Evolutionary conservation across 177 flowering plant genomes (phyloP).

Genomic region (Vitis hybrid): DNA sequence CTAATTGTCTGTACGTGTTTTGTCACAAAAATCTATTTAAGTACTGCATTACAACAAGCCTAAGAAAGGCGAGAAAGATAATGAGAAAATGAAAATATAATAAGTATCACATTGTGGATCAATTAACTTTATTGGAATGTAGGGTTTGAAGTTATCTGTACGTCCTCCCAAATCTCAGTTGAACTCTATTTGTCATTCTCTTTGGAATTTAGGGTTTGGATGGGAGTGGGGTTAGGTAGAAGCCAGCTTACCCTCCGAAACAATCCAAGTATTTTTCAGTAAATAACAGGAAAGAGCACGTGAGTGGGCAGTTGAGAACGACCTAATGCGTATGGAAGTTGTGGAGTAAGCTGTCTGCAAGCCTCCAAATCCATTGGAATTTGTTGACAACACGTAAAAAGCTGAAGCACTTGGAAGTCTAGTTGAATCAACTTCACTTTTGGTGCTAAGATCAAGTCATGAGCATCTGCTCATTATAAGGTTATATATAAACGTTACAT

Average conservation of each 20-base stretch:
- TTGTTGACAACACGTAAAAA: background rate
- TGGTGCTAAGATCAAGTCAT: too few relatives aligned
- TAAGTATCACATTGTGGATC: background rate
- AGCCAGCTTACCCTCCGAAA: slow-evolving; percentile 9
- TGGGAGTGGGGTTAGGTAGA: slow-evolving; percentile 22
- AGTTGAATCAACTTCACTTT: too few relatives aligned
- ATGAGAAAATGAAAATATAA: background rate
- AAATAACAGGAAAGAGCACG: slow-evolving; percentile 1
- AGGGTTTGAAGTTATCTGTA: background rate
- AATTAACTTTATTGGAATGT: slow-evolving; percentile 5
- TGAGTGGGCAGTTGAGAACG: slow-evolving; percentile 1
- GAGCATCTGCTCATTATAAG: too few relatives aligned
- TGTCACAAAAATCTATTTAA: too few relatives aligned
- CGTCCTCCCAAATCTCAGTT: slow-evolving; percentile 17
- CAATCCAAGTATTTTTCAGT: background rate
- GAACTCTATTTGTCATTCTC: slow-evolving; percentile 22
- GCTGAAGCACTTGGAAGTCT: too few relatives aligned
- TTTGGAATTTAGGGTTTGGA: slow-evolving; percentile 26
- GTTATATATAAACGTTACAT: too few relatives aligned
- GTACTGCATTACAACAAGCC: too few relatives aligned
- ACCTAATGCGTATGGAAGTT: background rate
- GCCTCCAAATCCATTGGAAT: slow-evolving; percentile 13
- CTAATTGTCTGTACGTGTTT: too few relatives aligned
- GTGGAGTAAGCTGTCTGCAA: slow-evolving; percentile 19
- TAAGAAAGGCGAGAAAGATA: too few relatives aligned